A percentile compares a stretch with the other conserved stretches of the same genome.
Conservation (phyloP, 257 asterid species). For the Penstemon barbatus region DNA sequence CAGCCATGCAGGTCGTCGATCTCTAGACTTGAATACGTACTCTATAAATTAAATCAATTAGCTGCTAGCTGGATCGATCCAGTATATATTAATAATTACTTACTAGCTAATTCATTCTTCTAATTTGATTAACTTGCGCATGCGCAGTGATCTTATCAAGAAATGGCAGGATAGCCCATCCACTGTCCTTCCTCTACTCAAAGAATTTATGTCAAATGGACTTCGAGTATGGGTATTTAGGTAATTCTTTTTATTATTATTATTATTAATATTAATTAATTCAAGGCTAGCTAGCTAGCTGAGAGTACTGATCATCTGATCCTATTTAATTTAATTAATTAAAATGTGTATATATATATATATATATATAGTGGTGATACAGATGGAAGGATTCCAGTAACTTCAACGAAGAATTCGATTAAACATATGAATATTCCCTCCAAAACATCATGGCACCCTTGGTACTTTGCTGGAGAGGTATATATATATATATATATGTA, state of each 20-base stretch:
- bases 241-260: slow-evolving; percentile 33
- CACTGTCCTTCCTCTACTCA: slow-evolving; percentile 58
- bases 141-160: slow-evolving; percentile 47
- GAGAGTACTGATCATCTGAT: too few species aligned
- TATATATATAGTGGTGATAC: slow-evolving; percentile 57
- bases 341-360: too few species aligned
- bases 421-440: slow-evolving; percentile 47
- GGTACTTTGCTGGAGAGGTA: slow-evolving; percentile 72
- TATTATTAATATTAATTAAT: too few species aligned
- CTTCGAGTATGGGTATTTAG: slow-evolving; percentile 79
- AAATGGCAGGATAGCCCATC: slow-evolving; percentile 58
- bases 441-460: slow-evolving; percentile 60
- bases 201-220: slow-evolving; percentile 54
- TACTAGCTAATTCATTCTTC: not conserved
- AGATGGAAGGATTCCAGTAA: slow-evolving; percentile 79
- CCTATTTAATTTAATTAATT: too few species aligned
- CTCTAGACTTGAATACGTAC: too few species aligned
- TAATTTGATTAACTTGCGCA: not conserved
- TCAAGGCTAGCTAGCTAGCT: too few species aligned
- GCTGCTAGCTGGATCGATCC: too few species aligned
- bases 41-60: too few species aligned
- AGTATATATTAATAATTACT: not conserved
- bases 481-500: too few species aligned
- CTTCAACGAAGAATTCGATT: slow-evolving; percentile 62
- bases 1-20: slow-evolving; percentile 75